Percentiles rank a stretch among this genome's conserved stretches.
Conservation (phyloP, 257 asterid genomes). For the Primulina huaijiensis region DNA sequence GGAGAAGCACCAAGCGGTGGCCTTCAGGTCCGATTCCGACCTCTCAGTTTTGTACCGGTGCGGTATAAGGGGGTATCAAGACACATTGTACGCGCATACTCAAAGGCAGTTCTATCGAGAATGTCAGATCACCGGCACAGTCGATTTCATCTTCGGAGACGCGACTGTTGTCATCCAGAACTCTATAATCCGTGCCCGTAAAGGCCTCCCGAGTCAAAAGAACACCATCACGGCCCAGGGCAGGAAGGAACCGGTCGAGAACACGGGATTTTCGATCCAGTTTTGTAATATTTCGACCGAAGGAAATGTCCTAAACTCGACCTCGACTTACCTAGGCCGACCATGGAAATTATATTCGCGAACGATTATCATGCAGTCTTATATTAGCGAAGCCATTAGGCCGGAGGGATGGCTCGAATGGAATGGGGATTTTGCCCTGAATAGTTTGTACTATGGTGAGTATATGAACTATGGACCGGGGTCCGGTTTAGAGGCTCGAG, state of each 20-base stretch:
- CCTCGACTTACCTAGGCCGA: constrained; percentile 48
- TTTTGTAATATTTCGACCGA: constrained; percentile 46
- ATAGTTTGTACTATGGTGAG: constrained; percentile 49
- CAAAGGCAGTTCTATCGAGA: constrained; percentile 57
- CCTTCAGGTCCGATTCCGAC: constrained; percentile 55
- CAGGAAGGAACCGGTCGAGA: constrained; percentile 31
- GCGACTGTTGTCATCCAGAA: constrained; percentile 48
- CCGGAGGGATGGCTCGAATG: constrained; percentile 66
- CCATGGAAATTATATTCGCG: constrained; percentile 56
- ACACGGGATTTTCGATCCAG: constrained; percentile 52
- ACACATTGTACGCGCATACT: constrained; percentile 52
- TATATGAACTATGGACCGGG: constrained; percentile 54
- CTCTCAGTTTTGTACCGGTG: constrained; percentile 53
- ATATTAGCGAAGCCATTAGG: constrained; percentile 38
- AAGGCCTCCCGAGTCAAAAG: constrained; percentile 50
- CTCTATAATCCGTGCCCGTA: constrained; percentile 38
- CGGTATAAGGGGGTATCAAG: constrained; percentile 53
- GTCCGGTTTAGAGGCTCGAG: constrained; percentile 37
- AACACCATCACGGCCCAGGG: constrained; percentile 67
- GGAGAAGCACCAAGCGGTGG: constrained; percentile 58
- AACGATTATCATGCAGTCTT: constrained; percentile 53
- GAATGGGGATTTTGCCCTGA: constrained; percentile 41
- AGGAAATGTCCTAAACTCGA: constrained; percentile 32
- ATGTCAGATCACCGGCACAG: constrained; percentile 51
- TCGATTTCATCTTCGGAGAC: constrained; percentile 59